These are phyloP conservation scores for Penicillium goetzii DNA, from an alignment of 495 filamentous ascomycete genomes.

Conservation along the genomic window DNA sequence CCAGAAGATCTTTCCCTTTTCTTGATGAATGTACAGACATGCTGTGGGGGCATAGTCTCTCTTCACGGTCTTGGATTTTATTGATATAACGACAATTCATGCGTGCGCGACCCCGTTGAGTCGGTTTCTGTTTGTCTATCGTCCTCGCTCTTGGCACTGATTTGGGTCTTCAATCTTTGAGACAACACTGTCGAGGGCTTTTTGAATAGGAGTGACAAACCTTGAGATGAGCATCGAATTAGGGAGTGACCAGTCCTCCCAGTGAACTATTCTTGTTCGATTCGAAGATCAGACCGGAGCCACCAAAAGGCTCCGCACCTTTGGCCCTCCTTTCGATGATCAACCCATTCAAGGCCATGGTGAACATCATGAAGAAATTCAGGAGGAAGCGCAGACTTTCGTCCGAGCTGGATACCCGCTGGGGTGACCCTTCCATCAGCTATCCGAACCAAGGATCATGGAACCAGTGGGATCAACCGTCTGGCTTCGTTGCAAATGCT, in stretches of 20 bases:
- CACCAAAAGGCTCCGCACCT: neutral
- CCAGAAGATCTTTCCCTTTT: constrained; percentile 32
- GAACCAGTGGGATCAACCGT: constrained; percentile 41
- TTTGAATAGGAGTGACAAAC: constrained; percentile 15
- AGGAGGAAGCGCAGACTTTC: constrained; percentile 46
- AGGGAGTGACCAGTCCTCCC: constrained; percentile 32
- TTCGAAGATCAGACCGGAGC: neutral
- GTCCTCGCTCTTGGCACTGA: neutral
- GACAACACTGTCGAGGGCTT: neutral
- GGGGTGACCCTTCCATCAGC: constrained; percentile 49
- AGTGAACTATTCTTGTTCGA: constrained; percentile 4
- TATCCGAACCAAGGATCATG: constrained; percentile 50
- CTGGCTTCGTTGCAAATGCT: constrained; percentile 25
- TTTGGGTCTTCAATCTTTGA: neutral
- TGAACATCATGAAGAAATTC: constrained; percentile 41
- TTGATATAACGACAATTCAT: constrained; percentile 38
- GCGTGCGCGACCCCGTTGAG: constrained; percentile 14
- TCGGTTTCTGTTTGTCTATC: neutral
- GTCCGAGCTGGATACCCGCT: constrained; percentile 47
- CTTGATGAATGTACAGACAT: constrained; percentile 23
- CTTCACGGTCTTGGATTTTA: constrained; percentile 16
- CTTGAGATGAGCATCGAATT: constrained; percentile 28
- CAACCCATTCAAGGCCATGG: constrained; percentile 37
- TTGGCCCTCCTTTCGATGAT: constrained; percentile 30
- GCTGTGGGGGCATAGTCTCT: constrained; percentile 22